Conservation (phyloP, 192 early-diverging fungal genomes). For the Backusella luteola region DNA sequence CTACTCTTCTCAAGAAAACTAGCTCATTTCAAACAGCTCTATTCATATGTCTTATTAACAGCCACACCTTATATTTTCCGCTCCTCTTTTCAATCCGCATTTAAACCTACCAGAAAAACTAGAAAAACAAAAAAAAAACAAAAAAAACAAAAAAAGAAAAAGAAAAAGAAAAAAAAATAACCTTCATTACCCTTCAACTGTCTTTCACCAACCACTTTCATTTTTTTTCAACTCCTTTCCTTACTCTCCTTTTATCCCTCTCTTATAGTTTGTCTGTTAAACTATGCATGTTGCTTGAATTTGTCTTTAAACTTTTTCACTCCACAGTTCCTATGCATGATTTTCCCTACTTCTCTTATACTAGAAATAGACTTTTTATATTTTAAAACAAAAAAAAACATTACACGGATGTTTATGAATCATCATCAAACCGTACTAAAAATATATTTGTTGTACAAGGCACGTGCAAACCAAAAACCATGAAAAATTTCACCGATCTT, state of each 20-base stretch:
- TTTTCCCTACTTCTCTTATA: neutral
- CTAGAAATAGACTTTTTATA: neutral
- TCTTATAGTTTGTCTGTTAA: neutral
- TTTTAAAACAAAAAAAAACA: neutral
- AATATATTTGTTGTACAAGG: neutral
- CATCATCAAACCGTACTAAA: neutral
- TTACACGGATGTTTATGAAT: neutral
- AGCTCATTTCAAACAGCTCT: neutral
- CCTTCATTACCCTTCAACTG: neutral
- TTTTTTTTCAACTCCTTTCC: slow-evolving; percentile 5
- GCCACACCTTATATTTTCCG: neutral
- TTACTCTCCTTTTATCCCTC: neutral
- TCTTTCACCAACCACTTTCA: slow-evolving; percentile 11
- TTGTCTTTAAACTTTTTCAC: neutral
- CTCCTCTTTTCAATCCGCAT: neutral
- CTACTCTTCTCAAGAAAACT: neutral
- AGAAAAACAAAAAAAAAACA: neutral
- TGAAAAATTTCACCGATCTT: neutral
- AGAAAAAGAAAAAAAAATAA: neutral
- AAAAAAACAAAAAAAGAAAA: neutral
- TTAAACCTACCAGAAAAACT: neutral
- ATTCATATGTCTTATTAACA: neutral
- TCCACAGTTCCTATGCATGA: slow-evolving; percentile 6
- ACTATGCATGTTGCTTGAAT: slow-evolving; percentile 5
- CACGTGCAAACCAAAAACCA: neutral